phyloP scores from a whole-genome alignment of 345 rosid genomes.

The Populus davidiana region DNA sequence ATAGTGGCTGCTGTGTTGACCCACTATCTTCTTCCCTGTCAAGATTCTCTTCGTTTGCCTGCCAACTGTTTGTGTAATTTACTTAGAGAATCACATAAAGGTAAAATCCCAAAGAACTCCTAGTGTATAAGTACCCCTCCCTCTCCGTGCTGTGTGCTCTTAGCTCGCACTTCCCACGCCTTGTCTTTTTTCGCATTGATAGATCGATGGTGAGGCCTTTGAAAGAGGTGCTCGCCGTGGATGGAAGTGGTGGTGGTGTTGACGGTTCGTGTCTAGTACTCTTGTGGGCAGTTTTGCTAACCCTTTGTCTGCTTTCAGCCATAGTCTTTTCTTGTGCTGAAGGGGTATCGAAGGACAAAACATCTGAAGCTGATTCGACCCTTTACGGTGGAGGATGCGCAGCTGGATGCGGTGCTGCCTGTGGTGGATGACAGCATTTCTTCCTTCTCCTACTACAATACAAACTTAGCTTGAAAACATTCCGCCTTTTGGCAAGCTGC shows the following conservation, averaged over 20 bases:
- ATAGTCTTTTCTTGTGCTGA: slow-evolving; percentile 52
- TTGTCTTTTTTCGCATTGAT: neutral
- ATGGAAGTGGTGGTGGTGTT: slow-evolving; percentile 1
- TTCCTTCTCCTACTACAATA: neutral
- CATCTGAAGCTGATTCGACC: slow-evolving; percentile 22
- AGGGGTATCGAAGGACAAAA: slow-evolving; percentile 37
- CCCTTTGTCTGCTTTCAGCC: slow-evolving; percentile 45
- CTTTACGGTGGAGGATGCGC: slow-evolving; percentile 40
- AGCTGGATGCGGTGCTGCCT: slow-evolving; percentile 43
- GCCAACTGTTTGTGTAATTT: slow-evolving; percentile 19
- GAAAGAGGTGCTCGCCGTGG: neutral
- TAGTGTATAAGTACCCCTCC: neutral
- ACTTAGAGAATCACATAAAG: slow-evolving; percentile 22
- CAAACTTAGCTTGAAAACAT: no score
- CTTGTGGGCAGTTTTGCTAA: slow-evolving; percentile 40
- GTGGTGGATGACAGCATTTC: slow-evolving; percentile 25
- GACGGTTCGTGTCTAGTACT: slow-evolving; percentile 7
- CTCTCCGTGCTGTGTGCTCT: neutral
- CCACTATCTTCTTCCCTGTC: slow-evolving; percentile 20
- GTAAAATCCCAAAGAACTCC: neutral
- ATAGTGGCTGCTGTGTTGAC: slow-evolving; percentile 19
- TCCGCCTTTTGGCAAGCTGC: neutral
- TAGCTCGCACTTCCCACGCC: neutral
- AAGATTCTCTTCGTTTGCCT: slow-evolving; percentile 19
- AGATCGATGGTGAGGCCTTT: slow-evolving; percentile 3